These are phyloP conservation scores for Penicillium palitans DNA, from an alignment of 2,329 filamentous ascomycete genomes.

Conservation along the genomic window DNA sequence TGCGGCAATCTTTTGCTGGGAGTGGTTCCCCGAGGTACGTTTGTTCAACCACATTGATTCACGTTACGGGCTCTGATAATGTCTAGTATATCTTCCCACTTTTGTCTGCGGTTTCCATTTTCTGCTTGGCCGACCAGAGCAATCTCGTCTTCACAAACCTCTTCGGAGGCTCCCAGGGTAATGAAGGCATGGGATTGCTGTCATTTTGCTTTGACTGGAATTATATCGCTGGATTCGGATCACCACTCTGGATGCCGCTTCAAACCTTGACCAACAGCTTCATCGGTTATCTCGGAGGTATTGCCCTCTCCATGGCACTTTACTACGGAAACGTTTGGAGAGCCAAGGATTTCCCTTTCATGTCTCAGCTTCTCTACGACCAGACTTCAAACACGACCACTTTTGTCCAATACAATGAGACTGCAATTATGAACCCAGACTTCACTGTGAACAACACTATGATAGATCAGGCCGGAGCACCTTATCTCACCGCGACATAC, in stretches of 20 bases:
- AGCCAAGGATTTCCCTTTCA: neutral
- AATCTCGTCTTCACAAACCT: neutral
- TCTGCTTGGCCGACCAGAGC: neutral
- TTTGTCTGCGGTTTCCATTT: neutral
- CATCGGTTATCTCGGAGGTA: neutral
- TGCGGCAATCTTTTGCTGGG: neutral
- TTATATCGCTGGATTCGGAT: neutral
- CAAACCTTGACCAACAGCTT: neutral
- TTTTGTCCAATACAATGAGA: neutral
- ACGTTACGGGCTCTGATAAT: neutral
- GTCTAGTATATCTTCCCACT: neutral
- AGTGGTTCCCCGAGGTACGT: neutral
- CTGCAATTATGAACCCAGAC: neutral
- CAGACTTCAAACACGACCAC: neutral
- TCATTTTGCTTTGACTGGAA: neutral
- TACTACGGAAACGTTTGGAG: neutral
- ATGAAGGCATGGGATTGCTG: neutral
- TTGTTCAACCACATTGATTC: neutral
- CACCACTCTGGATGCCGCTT: neutral
- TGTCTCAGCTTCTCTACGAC: neutral
- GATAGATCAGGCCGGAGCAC: neutral
- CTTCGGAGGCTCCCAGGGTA: neutral
- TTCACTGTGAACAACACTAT: neutral
- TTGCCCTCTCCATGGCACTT: neutral
- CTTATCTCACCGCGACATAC: neutral